Conservation (phyloP, 2,329 filamentous ascomycete genomes). For the Amauroascus niger region DNA sequence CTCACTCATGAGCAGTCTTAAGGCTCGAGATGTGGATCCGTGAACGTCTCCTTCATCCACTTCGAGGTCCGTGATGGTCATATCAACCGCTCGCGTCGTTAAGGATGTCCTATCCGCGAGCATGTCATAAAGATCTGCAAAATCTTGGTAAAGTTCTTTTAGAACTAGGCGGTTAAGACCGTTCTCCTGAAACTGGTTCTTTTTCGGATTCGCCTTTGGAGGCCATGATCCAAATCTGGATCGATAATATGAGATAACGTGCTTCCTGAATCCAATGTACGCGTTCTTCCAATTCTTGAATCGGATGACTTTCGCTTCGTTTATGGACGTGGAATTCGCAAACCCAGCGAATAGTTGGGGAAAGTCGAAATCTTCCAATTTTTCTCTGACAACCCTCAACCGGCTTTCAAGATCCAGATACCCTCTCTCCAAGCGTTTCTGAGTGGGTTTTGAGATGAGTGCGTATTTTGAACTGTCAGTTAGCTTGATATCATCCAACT, state of each 20-base stretch:
- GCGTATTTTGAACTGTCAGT: conserved; percentile 60
- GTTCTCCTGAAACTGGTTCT: conserved; percentile 76
- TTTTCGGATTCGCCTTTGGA: conserved; percentile 82
- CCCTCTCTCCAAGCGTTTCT: conserved; percentile 70
- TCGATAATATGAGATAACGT: conserved; percentile 62
- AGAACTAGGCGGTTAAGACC: conserved; percentile 79
- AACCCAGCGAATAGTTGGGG: conserved; percentile 80
- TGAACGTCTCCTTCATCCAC: conserved; percentile 40
- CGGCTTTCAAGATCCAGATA: conserved; percentile 68
- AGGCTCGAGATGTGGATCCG: conserved; percentile 56
- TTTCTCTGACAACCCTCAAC: conserved; percentile 58
- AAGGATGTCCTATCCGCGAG: conserved; percentile 69
- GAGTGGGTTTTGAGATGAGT: conserved; percentile 60
- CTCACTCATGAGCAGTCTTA: conserved; percentile 73
- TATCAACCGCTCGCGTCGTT: conserved; percentile 68
- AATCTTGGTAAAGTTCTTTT: conserved; percentile 71
- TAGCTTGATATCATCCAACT: conserved; percentile 62
- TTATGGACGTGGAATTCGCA: conserved; percentile 68
- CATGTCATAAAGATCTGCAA: conserved; percentile 79
- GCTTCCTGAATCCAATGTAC: conserved; percentile 65
- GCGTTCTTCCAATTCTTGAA: conserved; percentile 75
- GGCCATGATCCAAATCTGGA: conserved; percentile 68
- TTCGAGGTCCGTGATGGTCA: conserved; percentile 47
- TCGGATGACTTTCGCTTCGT: conserved; percentile 65
- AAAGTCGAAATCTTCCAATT: conserved; percentile 83